phyloP scores from a whole-genome alignment of 1,139 yeast genomes.

The Zhuliangozyma blackwelliae region DNA sequence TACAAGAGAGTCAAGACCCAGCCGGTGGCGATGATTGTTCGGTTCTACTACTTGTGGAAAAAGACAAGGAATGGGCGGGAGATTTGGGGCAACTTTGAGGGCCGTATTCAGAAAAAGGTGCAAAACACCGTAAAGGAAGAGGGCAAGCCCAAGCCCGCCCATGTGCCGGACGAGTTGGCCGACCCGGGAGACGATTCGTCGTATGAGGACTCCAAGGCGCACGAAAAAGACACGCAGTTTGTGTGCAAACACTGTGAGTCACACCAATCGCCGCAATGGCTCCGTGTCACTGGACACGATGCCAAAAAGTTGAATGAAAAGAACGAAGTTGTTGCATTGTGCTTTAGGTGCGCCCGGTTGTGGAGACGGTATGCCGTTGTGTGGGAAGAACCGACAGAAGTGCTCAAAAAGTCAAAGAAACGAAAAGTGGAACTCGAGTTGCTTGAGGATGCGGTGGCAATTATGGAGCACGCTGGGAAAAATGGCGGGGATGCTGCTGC shows the following conservation, averaged over 20 bases:
- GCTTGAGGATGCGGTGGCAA: constrained; percentile 57
- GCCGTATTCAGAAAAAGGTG: constrained; percentile 56
- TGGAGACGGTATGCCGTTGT: constrained; percentile 89
- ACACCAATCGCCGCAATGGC: constrained; percentile 58
- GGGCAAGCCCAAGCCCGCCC: constrained; percentile 13
- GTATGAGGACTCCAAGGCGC: constrained; percentile 51
- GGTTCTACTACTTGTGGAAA: constrained; percentile 89
- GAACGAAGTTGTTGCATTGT: constrained; percentile 50
- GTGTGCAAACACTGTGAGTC: constrained; percentile 67
- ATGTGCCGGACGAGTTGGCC: constrained; percentile 37
- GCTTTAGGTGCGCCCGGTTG: constrained; percentile 79
- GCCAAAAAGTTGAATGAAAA: constrained; percentile 25
- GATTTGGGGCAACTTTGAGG: constrained; percentile 83
- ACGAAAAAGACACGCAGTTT: constrained; percentile 30
- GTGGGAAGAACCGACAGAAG: constrained; percentile 84
- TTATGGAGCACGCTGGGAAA: constrained; percentile 42
- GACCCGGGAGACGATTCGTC: constrained; percentile 71
- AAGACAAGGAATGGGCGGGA: constrained; percentile 69
- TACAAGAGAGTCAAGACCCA: constrained; percentile 65
- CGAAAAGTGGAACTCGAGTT: constrained; percentile 70
- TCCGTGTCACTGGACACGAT: constrained; percentile 62
- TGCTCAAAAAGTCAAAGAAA: constrained; percentile 42
- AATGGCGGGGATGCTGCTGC: neutral
- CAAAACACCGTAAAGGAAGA: constrained; percentile 34
- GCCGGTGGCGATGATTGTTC: constrained; percentile 69